Conservation (phyloP, 1,284 basidiomycete genomes). For the Sporisorium graminicola region DNA sequence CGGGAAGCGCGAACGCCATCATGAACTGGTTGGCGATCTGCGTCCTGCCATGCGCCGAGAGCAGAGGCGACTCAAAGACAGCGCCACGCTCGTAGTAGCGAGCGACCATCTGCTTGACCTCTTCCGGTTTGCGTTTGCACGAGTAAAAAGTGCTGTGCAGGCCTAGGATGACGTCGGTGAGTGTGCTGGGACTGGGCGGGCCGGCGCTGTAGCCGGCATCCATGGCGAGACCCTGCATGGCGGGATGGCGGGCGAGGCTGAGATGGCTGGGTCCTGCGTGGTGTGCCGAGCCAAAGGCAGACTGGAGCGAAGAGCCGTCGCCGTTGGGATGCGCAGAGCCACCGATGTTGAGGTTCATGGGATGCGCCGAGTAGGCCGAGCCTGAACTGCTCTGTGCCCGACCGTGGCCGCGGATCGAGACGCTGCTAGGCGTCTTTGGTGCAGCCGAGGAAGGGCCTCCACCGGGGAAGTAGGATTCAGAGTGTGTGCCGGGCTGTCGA, state of each 20-base stretch:
- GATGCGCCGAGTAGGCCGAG: constrained; percentile 10
- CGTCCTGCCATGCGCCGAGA: constrained; percentile 62
- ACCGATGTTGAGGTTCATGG: constrained; percentile 38
- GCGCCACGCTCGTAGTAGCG: constrained; percentile 67
- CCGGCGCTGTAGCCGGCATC: constrained; percentile 31
- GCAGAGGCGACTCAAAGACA: constrained; percentile 66
- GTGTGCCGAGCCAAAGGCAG: constrained; percentile 25
- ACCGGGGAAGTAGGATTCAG: constrained; percentile 57
- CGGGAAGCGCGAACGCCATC: constrained; percentile 67
- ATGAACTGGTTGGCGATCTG: constrained; percentile 69
- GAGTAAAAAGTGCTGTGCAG: constrained; percentile 68
- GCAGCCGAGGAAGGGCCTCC: constrained; percentile 18
- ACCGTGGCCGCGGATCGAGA: constrained; percentile 42
- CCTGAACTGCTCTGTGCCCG: constrained; percentile 38
- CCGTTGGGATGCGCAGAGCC: constrained; percentile 24
- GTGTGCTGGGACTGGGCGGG: constrained; percentile 67
- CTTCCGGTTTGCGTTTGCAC: constrained; percentile 62
- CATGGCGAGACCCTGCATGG: constrained; percentile 38
- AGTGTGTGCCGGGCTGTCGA: constrained; percentile 50
- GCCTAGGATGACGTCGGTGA: constrained; percentile 68
- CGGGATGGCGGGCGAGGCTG: constrained; percentile 40
- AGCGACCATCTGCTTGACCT: constrained; percentile 65
- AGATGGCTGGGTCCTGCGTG: constrained; percentile 28
- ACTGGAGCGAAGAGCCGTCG: constrained; percentile 30
- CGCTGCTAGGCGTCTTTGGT: constrained; percentile 40